A percentile compares a stretch with the other conserved stretches of the same genome.
phyloP scores from a whole-genome alignment of 2,329 filamentous ascomycete species.

The Pestalotiopsis sp. region DNA sequence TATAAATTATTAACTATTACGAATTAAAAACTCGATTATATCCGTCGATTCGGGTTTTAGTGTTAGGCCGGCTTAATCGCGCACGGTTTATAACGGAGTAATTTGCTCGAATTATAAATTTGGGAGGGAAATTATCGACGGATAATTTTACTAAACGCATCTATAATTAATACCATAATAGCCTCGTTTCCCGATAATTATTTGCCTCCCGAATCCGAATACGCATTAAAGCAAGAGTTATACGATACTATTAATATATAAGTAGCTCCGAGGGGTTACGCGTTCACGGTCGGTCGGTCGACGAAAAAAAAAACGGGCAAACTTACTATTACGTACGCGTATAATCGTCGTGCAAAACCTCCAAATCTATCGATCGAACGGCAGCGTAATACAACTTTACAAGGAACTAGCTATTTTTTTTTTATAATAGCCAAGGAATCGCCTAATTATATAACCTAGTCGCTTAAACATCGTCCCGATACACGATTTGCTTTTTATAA shows the following conservation, averaged over 20 bases:
- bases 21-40: no score
- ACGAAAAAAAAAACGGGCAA: conserved; percentile 10
- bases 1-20: no score
- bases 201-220: neutral
- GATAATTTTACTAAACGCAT: neutral
- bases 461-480: conserved; percentile 11
- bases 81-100: no score
- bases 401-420: conserved; percentile 15
- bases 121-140: no score
- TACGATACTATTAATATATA: neutral
- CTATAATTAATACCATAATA: neutral
- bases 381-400: conserved; percentile 13
- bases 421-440: conserved; percentile 16
- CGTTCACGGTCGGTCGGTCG: conserved; percentile 14
- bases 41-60: no score
- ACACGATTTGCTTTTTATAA: conserved; percentile 11
- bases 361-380: conserved; percentile 9
- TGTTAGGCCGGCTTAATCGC: no score
- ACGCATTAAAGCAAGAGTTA: neutral
- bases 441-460: conserved; percentile 9
- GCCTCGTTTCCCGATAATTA: neutral
- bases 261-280: conserved; percentile 11
- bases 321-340: conserved; percentile 1
- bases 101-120: no score
- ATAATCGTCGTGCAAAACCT: conserved; percentile 3